Evolutionary conservation across 768 basidiomycete genomes (phyloP).

Genomic region (Mycena vulgaris): DNA sequence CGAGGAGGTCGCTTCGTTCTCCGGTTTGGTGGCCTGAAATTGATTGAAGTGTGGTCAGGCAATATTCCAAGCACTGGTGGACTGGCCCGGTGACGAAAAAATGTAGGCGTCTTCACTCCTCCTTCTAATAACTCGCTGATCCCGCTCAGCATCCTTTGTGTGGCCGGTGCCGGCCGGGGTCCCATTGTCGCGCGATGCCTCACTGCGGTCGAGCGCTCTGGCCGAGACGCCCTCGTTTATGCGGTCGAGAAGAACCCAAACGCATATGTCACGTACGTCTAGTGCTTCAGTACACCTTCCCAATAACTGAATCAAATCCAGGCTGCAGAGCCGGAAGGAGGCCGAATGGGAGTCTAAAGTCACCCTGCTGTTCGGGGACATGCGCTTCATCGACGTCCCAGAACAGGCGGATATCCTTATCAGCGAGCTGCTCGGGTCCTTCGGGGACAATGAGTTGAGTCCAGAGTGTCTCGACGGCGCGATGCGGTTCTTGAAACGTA

Average conservation of each 20-base stretch:
- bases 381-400: conserved; percentile 87
- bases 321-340: conserved; percentile 86
- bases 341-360: conserved; percentile 90
- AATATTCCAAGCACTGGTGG: conserved; percentile 83
- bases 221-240: conserved; percentile 76
- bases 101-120: conserved; percentile 65
- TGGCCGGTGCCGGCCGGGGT: conserved; percentile 96
- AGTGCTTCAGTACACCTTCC: conserved; percentile 19
- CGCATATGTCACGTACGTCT: conserved; percentile 92
- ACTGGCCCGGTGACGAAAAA: conserved; percentile 71
- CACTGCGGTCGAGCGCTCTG: conserved; percentile 78
- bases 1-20: conserved; percentile 77
- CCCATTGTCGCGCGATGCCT: conserved; percentile 92
- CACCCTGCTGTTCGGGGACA: conserved; percentile 92
- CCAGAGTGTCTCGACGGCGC: conserved; percentile 99
- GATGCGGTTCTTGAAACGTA: conserved; percentile 92
- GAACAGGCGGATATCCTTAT: conserved; percentile 94
- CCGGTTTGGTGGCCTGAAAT: conserved; percentile 23
- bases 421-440: conserved; percentile 95
- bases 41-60: conserved; percentile 69
- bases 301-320: conserved; percentile 50
- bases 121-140: conserved; percentile 31
- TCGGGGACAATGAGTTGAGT: conserved; percentile 98
- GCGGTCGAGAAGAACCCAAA: conserved; percentile 98
- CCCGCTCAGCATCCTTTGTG: conserved; percentile 79